phyloP scores from a whole-genome alignment of 139 green algal species.

The Chlamydomonas sphaeroides region DNA sequence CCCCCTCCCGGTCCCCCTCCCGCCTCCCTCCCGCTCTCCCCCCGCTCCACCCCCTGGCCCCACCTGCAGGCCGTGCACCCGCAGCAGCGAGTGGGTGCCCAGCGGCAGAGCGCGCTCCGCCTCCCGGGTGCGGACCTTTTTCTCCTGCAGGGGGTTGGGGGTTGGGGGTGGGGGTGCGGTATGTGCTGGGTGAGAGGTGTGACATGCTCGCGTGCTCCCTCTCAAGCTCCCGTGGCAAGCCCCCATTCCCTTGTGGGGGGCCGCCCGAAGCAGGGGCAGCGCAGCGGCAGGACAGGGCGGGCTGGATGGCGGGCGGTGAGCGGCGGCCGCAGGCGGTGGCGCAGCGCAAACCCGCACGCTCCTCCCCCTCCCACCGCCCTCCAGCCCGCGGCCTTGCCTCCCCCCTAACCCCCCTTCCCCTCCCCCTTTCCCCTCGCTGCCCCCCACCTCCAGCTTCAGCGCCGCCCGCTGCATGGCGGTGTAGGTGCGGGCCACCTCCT shows the following conservation, averaged over 20 bases:
- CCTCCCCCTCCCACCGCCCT: not conserved
- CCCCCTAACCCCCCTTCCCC: too few relatives aligned
- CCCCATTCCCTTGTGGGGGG: too few relatives aligned
- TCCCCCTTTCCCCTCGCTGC: not conserved
- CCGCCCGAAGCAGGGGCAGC: too few relatives aligned
- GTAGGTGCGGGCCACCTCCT: slow-evolving; percentile 13
- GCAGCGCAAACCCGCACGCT: too few relatives aligned
- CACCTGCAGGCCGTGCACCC: slow-evolving; percentile 37
- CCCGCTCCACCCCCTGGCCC: not conserved
- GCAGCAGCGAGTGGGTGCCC: slow-evolving; percentile 23
- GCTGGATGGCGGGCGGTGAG: too few relatives aligned
- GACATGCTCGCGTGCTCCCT: too few relatives aligned
- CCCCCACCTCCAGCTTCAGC: slow-evolving; percentile 31
- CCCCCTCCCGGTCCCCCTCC: too few relatives aligned
- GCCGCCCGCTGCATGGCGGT: slow-evolving; percentile 36
- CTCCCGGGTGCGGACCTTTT: slow-evolving; percentile 7
- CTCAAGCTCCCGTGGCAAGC: too few relatives aligned
- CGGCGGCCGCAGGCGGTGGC: too few relatives aligned
- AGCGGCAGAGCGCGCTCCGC: slow-evolving; percentile 10
- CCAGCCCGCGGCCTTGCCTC: not conserved
- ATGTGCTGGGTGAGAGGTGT: too few relatives aligned
- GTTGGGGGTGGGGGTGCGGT: too few relatives aligned
- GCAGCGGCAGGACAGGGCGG: too few relatives aligned
- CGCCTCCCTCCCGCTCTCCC: not conserved
- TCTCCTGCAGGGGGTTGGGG: slow-evolving; percentile 14